phyloP scores from a whole-genome alignment of 331 rosid genomes.

The Spiraea crenata region DNA sequence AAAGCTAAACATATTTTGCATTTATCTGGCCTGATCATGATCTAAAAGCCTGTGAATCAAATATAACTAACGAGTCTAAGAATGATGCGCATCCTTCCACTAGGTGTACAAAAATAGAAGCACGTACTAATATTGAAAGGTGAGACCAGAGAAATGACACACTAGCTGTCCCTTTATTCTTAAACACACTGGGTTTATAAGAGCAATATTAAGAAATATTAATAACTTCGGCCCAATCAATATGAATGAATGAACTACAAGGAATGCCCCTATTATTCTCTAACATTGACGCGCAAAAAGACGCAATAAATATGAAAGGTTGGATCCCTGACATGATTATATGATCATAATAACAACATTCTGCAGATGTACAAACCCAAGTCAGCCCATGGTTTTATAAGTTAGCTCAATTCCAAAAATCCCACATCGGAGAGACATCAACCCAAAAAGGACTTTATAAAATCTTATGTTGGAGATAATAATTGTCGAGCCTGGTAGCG shows the following conservation, averaged over 20 bases:
- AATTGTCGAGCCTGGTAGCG: no score
- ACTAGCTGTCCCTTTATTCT: not conserved
- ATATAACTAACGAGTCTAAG: not conserved
- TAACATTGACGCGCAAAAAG: not conserved
- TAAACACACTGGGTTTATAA: not conserved
- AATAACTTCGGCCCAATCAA: not conserved
- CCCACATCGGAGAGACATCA: no score
- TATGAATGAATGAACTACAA: not conserved
- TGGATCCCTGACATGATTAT: not conserved
- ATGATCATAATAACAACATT: not conserved
- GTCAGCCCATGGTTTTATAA: no score
- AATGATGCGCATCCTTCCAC: not conserved
- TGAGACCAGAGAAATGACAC: not conserved
- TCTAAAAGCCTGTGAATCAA: not conserved
- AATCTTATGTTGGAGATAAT: no score
- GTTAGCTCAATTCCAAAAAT: no score
- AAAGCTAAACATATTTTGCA: not conserved
- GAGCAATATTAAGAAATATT: not conserved
- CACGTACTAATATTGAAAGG: not conserved
- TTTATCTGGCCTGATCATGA: not conserved
- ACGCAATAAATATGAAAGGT: not conserved
- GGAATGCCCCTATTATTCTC: not conserved
- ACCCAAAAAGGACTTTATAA: no score
- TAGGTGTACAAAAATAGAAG: not conserved
- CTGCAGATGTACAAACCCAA: not conserved